These are phyloP conservation scores for Paecilomyces sp. DNA, from an alignment of 2,329 filamentous ascomycete genomes.

Conservation along the genomic window DNA sequence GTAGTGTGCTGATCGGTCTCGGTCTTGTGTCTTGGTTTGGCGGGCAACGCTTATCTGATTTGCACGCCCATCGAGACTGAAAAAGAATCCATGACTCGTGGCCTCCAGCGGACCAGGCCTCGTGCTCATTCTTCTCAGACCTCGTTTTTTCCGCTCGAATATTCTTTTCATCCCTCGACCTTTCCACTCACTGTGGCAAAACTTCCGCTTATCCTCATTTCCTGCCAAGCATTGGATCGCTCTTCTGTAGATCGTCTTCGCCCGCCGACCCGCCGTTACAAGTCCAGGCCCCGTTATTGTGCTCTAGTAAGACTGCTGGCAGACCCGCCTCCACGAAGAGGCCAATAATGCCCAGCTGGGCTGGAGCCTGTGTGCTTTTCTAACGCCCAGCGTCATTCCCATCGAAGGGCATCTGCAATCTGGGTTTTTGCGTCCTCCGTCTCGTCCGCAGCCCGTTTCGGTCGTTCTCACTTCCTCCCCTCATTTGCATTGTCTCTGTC, in stretches of 20 bases:
- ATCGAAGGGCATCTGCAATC: background rate
- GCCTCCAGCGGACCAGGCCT: no score
- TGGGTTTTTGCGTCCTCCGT: background rate
- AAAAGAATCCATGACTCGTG: no score
- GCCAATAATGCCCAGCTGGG: background rate
- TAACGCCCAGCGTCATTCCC: background rate
- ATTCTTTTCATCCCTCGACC: background rate
- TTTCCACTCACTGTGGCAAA: background rate
- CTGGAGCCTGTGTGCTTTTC: background rate
- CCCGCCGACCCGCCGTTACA: background rate
- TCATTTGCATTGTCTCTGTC: background rate
- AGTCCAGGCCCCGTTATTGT: background rate
- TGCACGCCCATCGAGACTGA: no score
- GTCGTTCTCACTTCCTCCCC: background rate
- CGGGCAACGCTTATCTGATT: no score
- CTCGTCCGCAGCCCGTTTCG: background rate
- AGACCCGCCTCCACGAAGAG: background rate
- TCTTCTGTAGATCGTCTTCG: background rate
- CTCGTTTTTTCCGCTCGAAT: background rate
- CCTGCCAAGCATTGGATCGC: background rate
- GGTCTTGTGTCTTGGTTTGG: no score
- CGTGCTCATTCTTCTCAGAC: no score
- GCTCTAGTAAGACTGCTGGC: background rate
- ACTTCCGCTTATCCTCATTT: background rate
- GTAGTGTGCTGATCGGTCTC: no score